These are phyloP conservation scores for Tuber aestivum DNA, from an alignment of 495 filamentous ascomycete genomes.

Conservation along the genomic window DNA sequence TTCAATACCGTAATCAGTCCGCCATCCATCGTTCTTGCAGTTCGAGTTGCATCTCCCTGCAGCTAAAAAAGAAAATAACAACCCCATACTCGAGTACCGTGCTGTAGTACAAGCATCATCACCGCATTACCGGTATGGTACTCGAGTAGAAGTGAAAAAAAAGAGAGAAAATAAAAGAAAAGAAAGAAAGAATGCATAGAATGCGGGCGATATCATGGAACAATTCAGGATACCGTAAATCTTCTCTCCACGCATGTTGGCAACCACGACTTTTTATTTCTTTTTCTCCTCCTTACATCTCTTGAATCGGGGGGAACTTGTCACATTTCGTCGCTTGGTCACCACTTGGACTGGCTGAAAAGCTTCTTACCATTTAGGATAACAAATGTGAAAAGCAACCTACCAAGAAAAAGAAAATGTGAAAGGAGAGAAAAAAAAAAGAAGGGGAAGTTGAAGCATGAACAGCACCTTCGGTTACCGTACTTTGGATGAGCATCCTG, in stretches of 20 bases:
- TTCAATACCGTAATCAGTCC: background rate
- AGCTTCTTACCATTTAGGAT: background rate
- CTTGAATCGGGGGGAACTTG: background rate
- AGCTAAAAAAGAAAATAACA: background rate
- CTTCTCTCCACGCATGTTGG: background rate
- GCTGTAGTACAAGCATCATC: too few species aligned
- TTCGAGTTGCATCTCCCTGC: background rate
- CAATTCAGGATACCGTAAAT: background rate
- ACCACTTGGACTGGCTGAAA: background rate
- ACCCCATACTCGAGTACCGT: too few species aligned
- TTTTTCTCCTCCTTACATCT: background rate
- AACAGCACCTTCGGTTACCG: background rate
- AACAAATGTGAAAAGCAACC: background rate
- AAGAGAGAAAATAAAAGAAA: background rate
- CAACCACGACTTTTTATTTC: background rate
- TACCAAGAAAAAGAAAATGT: too few species aligned
- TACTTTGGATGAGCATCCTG: background rate
- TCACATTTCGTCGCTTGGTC: background rate
- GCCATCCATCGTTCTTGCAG: background rate
- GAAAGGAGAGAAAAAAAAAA: background rate
- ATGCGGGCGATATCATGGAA: background rate
- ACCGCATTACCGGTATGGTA: too few species aligned
- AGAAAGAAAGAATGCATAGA: background rate
- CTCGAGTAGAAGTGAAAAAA: too few species aligned
- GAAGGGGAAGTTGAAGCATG: background rate